phyloP scores from a whole-genome alignment of 2,329 filamentous ascomycete species.

The Verticillium dahliae region DNA sequence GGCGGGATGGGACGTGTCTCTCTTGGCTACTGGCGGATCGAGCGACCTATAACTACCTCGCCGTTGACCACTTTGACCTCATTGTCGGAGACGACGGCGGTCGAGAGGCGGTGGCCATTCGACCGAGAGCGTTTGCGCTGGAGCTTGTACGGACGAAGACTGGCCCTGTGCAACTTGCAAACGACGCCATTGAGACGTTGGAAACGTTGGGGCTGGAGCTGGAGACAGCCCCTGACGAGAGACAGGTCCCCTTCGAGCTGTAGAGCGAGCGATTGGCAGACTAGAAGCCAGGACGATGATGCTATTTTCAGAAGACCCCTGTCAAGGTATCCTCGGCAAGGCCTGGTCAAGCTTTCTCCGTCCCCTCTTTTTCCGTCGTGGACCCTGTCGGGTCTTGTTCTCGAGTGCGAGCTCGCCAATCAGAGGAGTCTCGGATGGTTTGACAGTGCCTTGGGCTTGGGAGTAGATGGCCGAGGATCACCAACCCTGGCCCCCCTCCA shows the following conservation, averaged over 20 bases:
- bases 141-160: slow-evolving; percentile 1
- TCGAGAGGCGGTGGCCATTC: background rate
- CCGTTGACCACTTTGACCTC: slow-evolving; percentile 21
- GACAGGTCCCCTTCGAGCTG: background rate
- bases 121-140: slow-evolving; percentile 4
- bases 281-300: background rate
- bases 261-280: background rate
- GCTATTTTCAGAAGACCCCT: background rate
- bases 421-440: background rate
- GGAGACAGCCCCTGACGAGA: background rate
- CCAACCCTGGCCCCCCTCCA: background rate
- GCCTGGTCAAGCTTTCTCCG: too few species aligned
- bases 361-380: too few species aligned
- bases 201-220: background rate
- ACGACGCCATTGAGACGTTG: background rate
- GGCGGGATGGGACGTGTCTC: background rate
- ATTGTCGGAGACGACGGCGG: slow-evolving; percentile 12
- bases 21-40: slow-evolving; percentile 19
- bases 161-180: too few species aligned
- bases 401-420: background rate
- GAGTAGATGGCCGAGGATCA: background rate
- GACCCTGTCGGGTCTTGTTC: background rate
- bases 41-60: slow-evolving; percentile 20
- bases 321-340: background rate
- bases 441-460: background rate